Evolutionary conservation across 225 moss, liverwort and hornwort genomes (phyloP).

Genomic region (Antitrichia curtipendula): DNA sequence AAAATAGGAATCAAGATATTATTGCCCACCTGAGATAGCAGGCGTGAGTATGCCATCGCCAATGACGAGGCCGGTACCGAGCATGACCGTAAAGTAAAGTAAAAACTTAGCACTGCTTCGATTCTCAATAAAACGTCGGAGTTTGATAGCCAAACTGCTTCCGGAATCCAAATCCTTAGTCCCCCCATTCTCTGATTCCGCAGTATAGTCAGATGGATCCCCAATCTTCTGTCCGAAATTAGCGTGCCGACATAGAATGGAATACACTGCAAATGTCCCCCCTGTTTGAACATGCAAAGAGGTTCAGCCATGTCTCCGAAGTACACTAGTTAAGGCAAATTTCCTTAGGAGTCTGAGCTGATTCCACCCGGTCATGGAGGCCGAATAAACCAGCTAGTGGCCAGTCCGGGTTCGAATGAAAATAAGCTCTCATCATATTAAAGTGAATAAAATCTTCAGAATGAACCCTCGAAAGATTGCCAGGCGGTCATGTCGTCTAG

Average conservation of each 20-base stretch:
- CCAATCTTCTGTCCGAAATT: conserved; percentile 38
- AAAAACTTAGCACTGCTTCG: conserved; percentile 18
- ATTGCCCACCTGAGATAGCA: conserved; percentile 64
- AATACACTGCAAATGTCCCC: conserved; percentile 66
- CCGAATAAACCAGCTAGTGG: neutral
- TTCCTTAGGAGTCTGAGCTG: neutral
- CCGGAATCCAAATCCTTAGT: neutral
- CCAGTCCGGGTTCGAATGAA: neutral
- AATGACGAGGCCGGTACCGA: conserved; percentile 61
- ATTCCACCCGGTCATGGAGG: neutral
- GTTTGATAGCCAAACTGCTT: neutral
- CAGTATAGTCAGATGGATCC: neutral
- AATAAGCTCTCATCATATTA: neutral
- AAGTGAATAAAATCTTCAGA: neutral
- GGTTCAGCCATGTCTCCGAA: neutral
- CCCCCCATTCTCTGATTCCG: neutral
- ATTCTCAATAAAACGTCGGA: conserved; percentile 30
- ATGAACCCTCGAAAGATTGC: neutral
- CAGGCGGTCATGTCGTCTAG: neutral
- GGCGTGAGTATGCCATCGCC: conserved; percentile 87
- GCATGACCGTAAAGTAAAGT: conserved; percentile 39
- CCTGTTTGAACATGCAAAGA: conserved; percentile 16
- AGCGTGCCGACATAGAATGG: conserved; percentile 43
- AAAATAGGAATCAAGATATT: neutral
- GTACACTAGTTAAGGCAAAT: neutral